Percentiles rank a stretch among this genome's conserved stretches.
Conservation (phyloP, 176 grass and related monocot genomes). For the Aegilops bicornis region DNA sequence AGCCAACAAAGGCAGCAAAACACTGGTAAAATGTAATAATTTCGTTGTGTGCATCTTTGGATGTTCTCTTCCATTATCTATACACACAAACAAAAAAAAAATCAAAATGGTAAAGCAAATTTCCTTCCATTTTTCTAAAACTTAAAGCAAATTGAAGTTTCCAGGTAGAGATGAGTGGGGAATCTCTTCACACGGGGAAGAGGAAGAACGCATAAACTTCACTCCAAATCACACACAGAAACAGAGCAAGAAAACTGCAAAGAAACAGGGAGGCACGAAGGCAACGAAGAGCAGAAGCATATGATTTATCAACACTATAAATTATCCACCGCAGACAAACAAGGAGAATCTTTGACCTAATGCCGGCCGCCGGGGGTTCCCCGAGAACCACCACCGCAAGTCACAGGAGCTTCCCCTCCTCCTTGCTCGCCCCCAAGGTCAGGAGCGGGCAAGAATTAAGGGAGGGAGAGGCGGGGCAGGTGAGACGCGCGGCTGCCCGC, state of each 20-base stretch:
- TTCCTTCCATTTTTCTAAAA: too few relatives aligned
- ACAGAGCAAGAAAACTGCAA: too few relatives aligned
- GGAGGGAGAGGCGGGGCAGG: slow-evolving; percentile 14
- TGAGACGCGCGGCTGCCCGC: neutral
- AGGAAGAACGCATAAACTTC: neutral
- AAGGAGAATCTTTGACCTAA: slow-evolving; percentile 6
- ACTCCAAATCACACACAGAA: neutral
- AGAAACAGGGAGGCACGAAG: neutral
- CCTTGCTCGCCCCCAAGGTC: neutral
- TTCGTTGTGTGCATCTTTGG: neutral
- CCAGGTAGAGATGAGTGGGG: too few relatives aligned
- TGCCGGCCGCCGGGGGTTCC: neutral
- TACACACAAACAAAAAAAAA: neutral
- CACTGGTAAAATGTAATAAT: neutral
- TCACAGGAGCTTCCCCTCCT: neutral
- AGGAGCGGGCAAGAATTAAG: neutral
- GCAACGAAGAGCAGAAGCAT: neutral
- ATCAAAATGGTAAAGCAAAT: neutral
- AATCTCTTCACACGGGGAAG: neutral
- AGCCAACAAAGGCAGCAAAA: neutral
- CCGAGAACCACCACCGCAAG: neutral
- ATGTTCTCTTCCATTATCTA: neutral
- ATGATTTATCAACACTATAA: neutral
- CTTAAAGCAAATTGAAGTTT: neutral
- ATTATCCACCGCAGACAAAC: neutral